Evolutionary conservation across 202 grass and related monocot genomes (phyloP).

Genomic region (Carex sylvatica): DNA sequence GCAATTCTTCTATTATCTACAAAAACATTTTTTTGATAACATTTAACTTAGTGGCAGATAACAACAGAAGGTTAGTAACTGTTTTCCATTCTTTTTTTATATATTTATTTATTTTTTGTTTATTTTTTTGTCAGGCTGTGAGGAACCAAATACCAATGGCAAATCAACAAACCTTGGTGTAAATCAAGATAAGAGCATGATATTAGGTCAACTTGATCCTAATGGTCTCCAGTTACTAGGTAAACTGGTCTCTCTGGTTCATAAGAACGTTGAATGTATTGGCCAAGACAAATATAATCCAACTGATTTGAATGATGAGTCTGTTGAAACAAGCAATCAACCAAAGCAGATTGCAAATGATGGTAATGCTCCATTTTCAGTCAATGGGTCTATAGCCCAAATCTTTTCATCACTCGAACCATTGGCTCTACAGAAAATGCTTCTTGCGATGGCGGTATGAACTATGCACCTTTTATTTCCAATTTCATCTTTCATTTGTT

Average conservation of each 20-base stretch:
- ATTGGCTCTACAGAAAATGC: conserved; percentile 49
- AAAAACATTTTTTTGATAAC: neutral
- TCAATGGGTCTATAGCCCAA: conserved; percentile 56
- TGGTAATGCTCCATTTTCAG: conserved; percentile 43
- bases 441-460: conserved; percentile 76
- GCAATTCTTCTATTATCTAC: conserved; percentile 3
- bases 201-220: conserved; percentile 61
- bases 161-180: conserved; percentile 9
- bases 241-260: conserved; percentile 79
- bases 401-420: conserved; percentile 71
- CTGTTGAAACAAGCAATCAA: conserved; percentile 32
- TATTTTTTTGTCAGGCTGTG: conserved; percentile 35
- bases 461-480: neutral
- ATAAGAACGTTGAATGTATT: conserved; percentile 44
- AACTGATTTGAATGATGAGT: conserved; percentile 30
- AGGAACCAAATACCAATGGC: conserved; percentile 31
- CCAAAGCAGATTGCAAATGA: conserved; percentile 27
- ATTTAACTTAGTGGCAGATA: neutral
- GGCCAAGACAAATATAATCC: conserved; percentile 39
- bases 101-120: neutral
- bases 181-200: conserved; percentile 37
- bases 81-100: neutral
- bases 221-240: conserved; percentile 55
- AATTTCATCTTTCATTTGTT: neutral
- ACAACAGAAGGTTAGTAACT: neutral